Percentiles rank a stretch among this genome's conserved stretches.
phyloP scores from a whole-genome alignment of 345 rosid genomes.

The Melaleuca alternifolia region DNA sequence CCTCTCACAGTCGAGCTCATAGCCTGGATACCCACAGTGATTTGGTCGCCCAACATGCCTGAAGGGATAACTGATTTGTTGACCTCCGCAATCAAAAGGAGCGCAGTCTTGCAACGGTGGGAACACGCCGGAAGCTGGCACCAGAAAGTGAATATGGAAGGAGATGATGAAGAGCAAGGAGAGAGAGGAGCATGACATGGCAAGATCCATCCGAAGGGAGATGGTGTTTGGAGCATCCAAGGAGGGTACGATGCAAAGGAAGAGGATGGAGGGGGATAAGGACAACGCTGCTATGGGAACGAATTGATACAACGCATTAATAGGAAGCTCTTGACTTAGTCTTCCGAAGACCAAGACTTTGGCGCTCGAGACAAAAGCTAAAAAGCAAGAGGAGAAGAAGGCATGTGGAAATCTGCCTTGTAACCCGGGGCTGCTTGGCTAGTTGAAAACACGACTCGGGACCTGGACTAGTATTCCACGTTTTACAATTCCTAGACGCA shows the following conservation, averaged over 20 bases:
- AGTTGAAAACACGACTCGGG: background rate
- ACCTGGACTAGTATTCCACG: background rate
- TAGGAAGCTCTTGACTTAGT: background rate
- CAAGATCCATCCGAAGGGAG: background rate
- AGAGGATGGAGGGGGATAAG: background rate
- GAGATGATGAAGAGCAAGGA: background rate
- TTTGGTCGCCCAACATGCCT: fast-evolving
- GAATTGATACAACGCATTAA: background rate
- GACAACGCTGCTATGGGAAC: background rate
- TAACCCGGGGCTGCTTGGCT: background rate
- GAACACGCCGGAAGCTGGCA: fast-evolving
- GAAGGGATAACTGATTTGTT: background rate
- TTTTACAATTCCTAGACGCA: background rate
- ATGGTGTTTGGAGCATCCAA: background rate
- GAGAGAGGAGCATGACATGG: background rate
- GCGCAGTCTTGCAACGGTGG: background rate
- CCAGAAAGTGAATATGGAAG: background rate
- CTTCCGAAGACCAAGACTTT: background rate
- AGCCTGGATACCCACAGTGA: background rate
- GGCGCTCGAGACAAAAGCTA: background rate
- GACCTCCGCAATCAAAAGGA: background rate
- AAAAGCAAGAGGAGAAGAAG: background rate
- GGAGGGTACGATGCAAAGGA: background rate
- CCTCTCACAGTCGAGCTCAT: fast-evolving
- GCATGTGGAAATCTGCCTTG: background rate